Base-by-base conservation (phyloP, 2,329 filamentous ascomycete genomes). In the Leptographium wingfieldii region DNA sequence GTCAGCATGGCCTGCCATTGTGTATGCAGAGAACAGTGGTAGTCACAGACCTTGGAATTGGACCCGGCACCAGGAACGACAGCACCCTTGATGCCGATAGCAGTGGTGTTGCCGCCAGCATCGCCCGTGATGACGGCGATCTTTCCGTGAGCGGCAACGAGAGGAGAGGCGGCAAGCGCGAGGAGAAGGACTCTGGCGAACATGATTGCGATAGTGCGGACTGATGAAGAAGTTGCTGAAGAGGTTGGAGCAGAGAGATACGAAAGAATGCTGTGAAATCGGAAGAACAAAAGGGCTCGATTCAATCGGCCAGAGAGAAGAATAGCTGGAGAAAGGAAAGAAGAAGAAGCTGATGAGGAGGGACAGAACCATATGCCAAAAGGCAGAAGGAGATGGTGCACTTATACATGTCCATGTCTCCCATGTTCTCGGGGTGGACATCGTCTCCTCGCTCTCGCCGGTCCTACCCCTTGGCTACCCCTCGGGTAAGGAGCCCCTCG, bases 81-180 rank as follows among this genome's bases (percentile, higher is more conserved):
- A 43, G 64, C 73, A 53, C 74, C 73, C 62, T 69, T 65, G 61
- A 76, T 76, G 27, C 68, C 74, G 3, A 76, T 67, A n/a, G 70
- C 74, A 1, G 74, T 76, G 27, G 69, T 70, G 65, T 76, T 76
- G 63, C 73, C 73, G 40, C 73, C 73, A 1, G 66, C 66, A 61
- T 74, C 69, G 51, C 73, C 73, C 9, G 63, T 64, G 12, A 69
- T 65, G 22, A 65, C 66, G 19, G 65, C 64, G 43, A 71, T 60
- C 56, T 70, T 71, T 64, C 70, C 70, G 60, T 72, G 70, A 35
- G 68, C 70, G 25, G 68, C 60, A 19, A 69, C 69, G 31, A 70
- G 64, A 14, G 68, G 67, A 3, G 65, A 63, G 59, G 65, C 53
- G 43, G 68, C 65, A 51, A 71, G 68, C 10, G 65, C 65, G 27